These are phyloP conservation scores for Xylaria flabelliformis DNA, from an alignment of 495 filamentous ascomycete genomes.

Conservation along the genomic window DNA sequence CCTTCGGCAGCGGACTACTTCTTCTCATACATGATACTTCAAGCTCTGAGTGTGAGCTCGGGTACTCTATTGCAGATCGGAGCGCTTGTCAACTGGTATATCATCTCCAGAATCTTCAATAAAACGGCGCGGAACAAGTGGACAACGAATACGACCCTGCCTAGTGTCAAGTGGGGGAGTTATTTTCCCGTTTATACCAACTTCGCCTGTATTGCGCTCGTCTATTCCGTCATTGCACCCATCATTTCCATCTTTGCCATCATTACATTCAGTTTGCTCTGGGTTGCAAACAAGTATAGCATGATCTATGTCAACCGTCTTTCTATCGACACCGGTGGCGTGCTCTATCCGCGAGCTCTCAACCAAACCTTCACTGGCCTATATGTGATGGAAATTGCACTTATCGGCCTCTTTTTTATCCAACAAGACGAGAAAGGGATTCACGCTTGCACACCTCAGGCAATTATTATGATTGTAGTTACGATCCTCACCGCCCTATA, in stretches of 20 bases:
- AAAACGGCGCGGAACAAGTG: slow-evolving; percentile 90
- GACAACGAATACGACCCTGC: slow-evolving; percentile 78
- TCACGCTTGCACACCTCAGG: slow-evolving; percentile 78
- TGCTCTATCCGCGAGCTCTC: slow-evolving; percentile 91
- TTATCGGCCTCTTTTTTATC: slow-evolving; percentile 92
- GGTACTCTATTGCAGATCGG: slow-evolving; percentile 88
- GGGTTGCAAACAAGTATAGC: slow-evolving; percentile 95
- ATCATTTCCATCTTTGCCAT: slow-evolving; percentile 93
- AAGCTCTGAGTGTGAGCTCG: slow-evolving; percentile 87
- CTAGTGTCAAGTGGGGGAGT: slow-evolving; percentile 84
- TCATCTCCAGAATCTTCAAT: slow-evolving; percentile 79
- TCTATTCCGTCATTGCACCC: slow-evolving; percentile 90
- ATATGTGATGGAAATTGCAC: slow-evolving; percentile 91
- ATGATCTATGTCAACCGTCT: slow-evolving; percentile 96
- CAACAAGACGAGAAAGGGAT: slow-evolving; percentile 65
- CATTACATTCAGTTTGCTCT: slow-evolving; percentile 91
- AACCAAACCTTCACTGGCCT: slow-evolving; percentile 96
- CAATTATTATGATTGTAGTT: slow-evolving; percentile 85
- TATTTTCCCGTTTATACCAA: slow-evolving; percentile 97
- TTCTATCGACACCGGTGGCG: slow-evolving; percentile 87
- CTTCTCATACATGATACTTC: slow-evolving; percentile 97
- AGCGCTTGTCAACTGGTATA: slow-evolving; percentile 77
- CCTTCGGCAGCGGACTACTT: slow-evolving; percentile 95
- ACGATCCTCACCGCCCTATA: slow-evolving; percentile 75
- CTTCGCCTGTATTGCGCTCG: slow-evolving; percentile 89